A percentile compares a stretch with the other conserved stretches of the same genome.
Evolutionary conservation across 1,284 basidiomycete genomes (phyloP).

Genomic region (Puccinia hordei): DNA sequence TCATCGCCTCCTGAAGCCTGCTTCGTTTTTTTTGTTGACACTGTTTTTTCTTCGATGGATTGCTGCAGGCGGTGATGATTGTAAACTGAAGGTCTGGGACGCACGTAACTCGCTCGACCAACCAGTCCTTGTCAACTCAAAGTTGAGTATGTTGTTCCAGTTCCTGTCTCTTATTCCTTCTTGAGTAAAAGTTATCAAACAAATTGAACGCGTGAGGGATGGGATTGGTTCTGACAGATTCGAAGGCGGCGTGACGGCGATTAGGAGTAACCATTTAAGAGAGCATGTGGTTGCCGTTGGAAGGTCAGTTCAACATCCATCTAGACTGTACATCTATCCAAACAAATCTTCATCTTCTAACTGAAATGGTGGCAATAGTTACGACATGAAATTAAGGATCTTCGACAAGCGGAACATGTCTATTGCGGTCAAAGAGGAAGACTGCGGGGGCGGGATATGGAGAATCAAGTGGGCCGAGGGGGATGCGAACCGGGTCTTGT

Average conservation of each 20-base stretch:
- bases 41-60: too few relatives aligned
- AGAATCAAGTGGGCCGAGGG: constrained; percentile 92
- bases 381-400: constrained; percentile 77
- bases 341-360: not conserved
- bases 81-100: constrained; percentile 89
- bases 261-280: constrained; percentile 77
- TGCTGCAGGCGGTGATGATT: constrained; percentile 82
- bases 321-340: too few relatives aligned
- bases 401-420: constrained; percentile 78
- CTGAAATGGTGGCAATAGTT: constrained; percentile 64
- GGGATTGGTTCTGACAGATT: constrained; percentile 65
- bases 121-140: constrained; percentile 73
- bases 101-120: constrained; percentile 67
- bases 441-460: constrained; percentile 91
- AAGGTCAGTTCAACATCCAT: constrained; percentile 64
- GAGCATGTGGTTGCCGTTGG: constrained; percentile 87
- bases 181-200: too few relatives aligned
- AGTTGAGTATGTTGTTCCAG: constrained; percentile 64
- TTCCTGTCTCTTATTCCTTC: not conserved
- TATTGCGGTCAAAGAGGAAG: constrained; percentile 66
- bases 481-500: constrained; percentile 72
- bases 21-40: too few relatives aligned
- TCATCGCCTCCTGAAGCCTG: not conserved
- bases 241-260: constrained; percentile 86
- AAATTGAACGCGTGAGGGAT: too few relatives aligned